Conservation (phyloP, 768 basidiomycete species). For the Boletus eberwhitei region DNA sequence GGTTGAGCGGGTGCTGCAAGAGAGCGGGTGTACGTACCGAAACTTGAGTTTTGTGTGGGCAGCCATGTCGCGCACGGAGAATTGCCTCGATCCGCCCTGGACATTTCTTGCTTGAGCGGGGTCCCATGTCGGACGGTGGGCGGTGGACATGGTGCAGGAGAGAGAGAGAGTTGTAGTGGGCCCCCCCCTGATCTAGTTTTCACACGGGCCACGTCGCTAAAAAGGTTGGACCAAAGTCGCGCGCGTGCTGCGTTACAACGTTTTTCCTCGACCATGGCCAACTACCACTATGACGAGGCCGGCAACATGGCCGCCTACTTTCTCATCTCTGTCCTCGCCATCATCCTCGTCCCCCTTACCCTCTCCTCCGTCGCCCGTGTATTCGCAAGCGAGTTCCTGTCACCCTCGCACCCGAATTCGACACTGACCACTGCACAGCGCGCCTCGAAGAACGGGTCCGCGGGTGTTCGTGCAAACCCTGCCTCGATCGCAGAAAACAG, state of each 20-base stretch:
- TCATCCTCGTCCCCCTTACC: constrained; percentile 79
- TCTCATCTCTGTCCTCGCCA: constrained; percentile 81
- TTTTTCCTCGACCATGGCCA: constrained; percentile 44
- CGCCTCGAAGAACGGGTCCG: constrained; percentile 28
- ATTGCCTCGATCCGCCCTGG: constrained; percentile 88
- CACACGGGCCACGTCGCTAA: no score
- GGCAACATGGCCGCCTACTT: constrained; percentile 91
- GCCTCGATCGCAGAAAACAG: constrained; percentile 50
- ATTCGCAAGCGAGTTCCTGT: constrained; percentile 41
- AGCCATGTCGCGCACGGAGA: constrained; percentile 91
- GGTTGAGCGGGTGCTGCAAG: not conserved
- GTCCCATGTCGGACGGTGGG: constrained; percentile 95
- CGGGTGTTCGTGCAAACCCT: constrained; percentile 63
- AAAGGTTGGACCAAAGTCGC: no score
- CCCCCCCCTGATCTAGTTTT: no score
- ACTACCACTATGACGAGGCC: constrained; percentile 82
- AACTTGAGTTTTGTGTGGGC: constrained; percentile 98
- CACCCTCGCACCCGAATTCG: not conserved
- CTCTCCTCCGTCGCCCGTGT: constrained; percentile 42
- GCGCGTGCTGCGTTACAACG: no score
- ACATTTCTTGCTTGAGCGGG: constrained; percentile 93
- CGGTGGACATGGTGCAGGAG: constrained; percentile 66
- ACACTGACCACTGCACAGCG: constrained; percentile 27
- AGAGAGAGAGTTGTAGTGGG: no score
- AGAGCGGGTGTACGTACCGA: constrained; percentile 47